phyloP scores from a whole-genome alignment of 2,329 filamentous ascomycete species.

The Claviceps lovelessii region DNA sequence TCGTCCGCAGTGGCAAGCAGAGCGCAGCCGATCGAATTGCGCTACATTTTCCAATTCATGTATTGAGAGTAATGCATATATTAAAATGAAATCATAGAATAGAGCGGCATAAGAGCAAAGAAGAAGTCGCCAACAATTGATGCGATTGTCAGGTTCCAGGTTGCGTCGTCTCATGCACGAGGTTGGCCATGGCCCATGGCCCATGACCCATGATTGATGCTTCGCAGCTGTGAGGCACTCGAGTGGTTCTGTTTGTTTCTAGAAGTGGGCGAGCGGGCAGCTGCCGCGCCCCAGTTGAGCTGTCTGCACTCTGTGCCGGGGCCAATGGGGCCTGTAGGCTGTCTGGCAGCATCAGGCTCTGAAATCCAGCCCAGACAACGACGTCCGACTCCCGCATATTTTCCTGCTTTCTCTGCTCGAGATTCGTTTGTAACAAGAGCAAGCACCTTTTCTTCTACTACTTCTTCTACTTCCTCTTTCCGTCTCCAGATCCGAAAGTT shows the following conservation, averaged over 20 bases:
- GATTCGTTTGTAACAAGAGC: constrained; percentile 1
- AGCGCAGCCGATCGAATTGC: not conserved
- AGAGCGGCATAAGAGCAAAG: too few species aligned
- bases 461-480: not conserved
- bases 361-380: constrained; percentile 2
- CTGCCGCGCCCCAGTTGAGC: not conserved
- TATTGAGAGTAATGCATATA: too few species aligned
- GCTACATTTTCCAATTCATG: not conserved
- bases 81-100: too few species aligned
- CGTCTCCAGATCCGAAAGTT: not conserved
- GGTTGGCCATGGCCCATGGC: not conserved
- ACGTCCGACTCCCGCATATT: not conserved
- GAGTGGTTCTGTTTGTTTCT: constrained; percentile 16
- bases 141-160: not conserved
- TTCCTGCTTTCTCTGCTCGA: not conserved
- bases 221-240: not conserved
- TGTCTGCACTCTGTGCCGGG: not conserved
- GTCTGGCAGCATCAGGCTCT: constrained; percentile 4
- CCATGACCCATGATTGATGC: too few species aligned
- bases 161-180: not conserved
- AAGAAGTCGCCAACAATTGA: not conserved
- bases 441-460: not conserved
- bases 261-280: constrained; percentile 10
- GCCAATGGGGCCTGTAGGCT: not conserved
- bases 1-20: not conserved